Evolutionary conservation across 805 yeast genomes (phyloP).

Genomic region (Peterozyma xylosa): DNA sequence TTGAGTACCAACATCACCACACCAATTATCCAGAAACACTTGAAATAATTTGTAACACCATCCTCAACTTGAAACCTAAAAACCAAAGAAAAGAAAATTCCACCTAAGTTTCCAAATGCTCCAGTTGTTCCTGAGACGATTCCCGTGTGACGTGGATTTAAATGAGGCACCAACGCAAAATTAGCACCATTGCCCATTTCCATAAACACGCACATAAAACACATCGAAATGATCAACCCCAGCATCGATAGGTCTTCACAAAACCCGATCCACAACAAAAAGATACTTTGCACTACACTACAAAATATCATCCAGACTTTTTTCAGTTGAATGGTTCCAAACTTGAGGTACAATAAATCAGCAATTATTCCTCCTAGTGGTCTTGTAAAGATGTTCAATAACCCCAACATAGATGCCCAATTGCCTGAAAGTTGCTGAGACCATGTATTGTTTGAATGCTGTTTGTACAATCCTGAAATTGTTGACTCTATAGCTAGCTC

Average conservation of each 20-base stretch:
- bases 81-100: conserved; percentile 25
- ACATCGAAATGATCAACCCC: conserved; percentile 21
- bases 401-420: conserved; percentile 26
- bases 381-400: conserved; percentile 21
- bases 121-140: conserved; percentile 29
- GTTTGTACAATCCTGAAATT: conserved; percentile 16
- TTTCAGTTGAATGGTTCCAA: conserved; percentile 22
- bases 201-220: conserved; percentile 24
- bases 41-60: conserved; percentile 20
- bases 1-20: conserved; percentile 19
- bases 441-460: conserved; percentile 13
- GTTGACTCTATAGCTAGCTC: conserved; percentile 22
- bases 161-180: conserved; percentile 26
- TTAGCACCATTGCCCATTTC: conserved; percentile 32
- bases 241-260: conserved; percentile 18
- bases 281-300: conserved; percentile 24
- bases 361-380: conserved; percentile 21
- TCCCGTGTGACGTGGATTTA: conserved; percentile 26
- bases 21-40: conserved; percentile 25
- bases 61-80: conserved; percentile 21
- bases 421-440: conserved; percentile 17
- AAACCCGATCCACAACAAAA: conserved; percentile 27
- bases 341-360: conserved; percentile 20
- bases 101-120: conserved; percentile 28
- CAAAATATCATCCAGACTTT: conserved; percentile 24